A percentile compares a stretch with the other conserved stretches of the same genome.
Evolutionary conservation across 2,329 filamentous ascomycete species (phyloP).

Genomic region (Fusarium guadeloupense): DNA sequence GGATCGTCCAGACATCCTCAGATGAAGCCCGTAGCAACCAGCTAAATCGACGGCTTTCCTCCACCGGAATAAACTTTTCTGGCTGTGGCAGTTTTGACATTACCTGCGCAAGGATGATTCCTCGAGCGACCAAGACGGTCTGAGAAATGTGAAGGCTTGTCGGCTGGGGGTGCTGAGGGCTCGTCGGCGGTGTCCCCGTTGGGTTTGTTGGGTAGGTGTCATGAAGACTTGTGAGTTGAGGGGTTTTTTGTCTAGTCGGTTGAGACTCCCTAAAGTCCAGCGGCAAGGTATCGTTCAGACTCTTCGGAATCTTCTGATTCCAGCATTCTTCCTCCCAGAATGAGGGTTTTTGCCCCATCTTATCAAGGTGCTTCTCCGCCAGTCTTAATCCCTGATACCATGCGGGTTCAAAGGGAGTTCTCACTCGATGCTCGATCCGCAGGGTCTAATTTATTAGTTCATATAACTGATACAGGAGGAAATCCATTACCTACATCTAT

Average conservation of each 20-base stretch:
- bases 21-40: background rate
- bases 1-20: background rate
- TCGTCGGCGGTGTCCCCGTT: too few species aligned
- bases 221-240: background rate
- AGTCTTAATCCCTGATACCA: conserved; percentile 4
- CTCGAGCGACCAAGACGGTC: background rate
- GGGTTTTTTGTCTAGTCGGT: background rate
- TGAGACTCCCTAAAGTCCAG: background rate
- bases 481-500: background rate
- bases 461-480: background rate
- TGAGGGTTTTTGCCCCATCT: background rate
- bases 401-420: background rate
- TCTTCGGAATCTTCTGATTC: conserved; percentile 1
- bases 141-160: conserved; percentile 1
- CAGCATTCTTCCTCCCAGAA: conserved; percentile 5
- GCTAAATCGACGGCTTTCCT: conserved; percentile 5
- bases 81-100: conserved; percentile 2
- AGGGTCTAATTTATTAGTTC: conserved; percentile 3
- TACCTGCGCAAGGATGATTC: background rate
- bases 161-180: background rate
- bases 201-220: too few species aligned
- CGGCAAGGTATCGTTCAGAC: background rate
- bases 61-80: background rate
- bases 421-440: background rate
- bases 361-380: conserved; percentile 2